Percentiles rank a stretch among this genome's conserved stretches.
These are phyloP conservation scores for Cryptosporidium parvum DNA, from an alignment of 169 alveolate species.

Conservation along the genomic window DNA sequence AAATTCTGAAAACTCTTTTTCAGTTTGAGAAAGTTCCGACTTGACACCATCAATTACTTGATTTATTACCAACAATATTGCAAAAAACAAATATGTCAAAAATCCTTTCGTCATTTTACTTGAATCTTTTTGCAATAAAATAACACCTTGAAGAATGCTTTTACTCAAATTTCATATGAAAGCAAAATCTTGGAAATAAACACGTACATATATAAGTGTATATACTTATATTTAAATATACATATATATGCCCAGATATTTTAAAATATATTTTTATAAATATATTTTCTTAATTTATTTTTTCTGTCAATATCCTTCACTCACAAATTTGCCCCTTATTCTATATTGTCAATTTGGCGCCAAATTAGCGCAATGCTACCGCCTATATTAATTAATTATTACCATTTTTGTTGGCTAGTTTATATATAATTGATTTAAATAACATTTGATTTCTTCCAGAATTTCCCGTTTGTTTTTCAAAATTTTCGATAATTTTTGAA, in stretches of 20 bases:
- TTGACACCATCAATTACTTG: neutral
- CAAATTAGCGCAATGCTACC: neutral
- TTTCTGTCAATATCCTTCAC: neutral
- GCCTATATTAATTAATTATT: neutral
- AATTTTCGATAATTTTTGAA: slow-evolving; percentile 15
- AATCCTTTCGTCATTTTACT: neutral
- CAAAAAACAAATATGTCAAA: neutral
- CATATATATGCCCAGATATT: neutral
- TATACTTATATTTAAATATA: too few species aligned
- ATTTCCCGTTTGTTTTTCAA: slow-evolving; percentile 23
- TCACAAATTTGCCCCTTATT: neutral
- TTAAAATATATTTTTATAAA: too few species aligned
- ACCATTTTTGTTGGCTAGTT: neutral
- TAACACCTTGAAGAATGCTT: neutral
- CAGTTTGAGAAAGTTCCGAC: neutral
- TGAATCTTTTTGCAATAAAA: neutral
- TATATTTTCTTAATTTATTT: too few species aligned
- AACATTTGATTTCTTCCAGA: neutral
- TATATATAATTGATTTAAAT: slow-evolving; percentile 35
- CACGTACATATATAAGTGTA: too few species aligned
- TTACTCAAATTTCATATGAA: neutral
- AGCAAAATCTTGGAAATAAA: neutral
- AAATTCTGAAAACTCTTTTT: slow-evolving; percentile 51
- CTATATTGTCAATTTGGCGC: neutral
- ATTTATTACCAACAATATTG: neutral